A percentile compares a stretch with the other conserved stretches of the same genome.
Conservation (phyloP, 208 protist species). For the Leishmania lainsoni region DNA sequence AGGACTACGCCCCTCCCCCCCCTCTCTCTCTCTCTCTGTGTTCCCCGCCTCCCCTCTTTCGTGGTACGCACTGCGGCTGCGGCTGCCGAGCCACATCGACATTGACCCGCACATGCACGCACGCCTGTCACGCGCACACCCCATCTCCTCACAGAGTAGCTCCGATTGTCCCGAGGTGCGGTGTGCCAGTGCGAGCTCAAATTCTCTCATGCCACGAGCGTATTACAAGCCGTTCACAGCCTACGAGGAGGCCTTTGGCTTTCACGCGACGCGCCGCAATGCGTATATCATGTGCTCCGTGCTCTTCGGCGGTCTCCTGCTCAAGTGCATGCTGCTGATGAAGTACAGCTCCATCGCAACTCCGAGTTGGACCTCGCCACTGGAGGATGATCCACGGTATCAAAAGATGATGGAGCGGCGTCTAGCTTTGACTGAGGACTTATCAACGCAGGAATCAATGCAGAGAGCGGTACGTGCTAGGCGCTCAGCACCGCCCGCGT, state of each 20-base stretch:
- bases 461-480: slow-evolving; percentile 27
- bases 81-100: neutral
- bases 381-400: slow-evolving; percentile 61
- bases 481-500: slow-evolving; percentile 37
- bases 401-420: slow-evolving; percentile 52
- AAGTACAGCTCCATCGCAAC: slow-evolving; percentile 51
- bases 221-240: slow-evolving; percentile 86
- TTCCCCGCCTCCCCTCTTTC: slow-evolving; percentile 2
- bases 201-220: slow-evolving; percentile 65
- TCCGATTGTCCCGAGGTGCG: neutral
- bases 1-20: neutral
- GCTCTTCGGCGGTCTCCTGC: slow-evolving; percentile 64
- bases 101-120: neutral
- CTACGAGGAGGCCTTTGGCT: slow-evolving; percentile 83
- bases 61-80: neutral
- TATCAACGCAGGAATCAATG: slow-evolving; percentile 44
- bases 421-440: slow-evolving; percentile 42
- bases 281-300: slow-evolving; percentile 72
- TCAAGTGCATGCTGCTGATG: slow-evolving; percentile 56
- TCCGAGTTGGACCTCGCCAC: slow-evolving; percentile 1
- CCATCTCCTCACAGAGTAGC: neutral
- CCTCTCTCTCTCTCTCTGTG: neutral
- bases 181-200: no score
- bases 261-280: slow-evolving; percentile 65
- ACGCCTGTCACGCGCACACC: slow-evolving; percentile 1